phyloP scores from a whole-genome alignment of 345 rosid species.

The Pugionium dolabratum region DNA sequence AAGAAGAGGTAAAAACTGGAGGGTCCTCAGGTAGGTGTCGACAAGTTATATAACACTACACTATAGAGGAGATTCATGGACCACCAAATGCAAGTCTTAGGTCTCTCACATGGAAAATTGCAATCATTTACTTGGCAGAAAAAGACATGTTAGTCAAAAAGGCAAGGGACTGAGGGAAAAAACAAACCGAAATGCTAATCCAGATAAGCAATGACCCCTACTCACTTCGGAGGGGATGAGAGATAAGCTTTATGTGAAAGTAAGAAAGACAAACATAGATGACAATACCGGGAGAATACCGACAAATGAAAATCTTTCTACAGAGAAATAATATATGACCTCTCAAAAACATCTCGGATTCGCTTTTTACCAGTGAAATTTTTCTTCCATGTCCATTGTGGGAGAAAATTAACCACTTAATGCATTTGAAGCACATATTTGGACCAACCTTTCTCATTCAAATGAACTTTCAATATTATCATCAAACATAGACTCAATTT shows the following conservation, averaged over 20 bases:
- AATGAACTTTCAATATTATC: no score
- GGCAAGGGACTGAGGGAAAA: not conserved
- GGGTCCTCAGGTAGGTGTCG: conserved; percentile 33
- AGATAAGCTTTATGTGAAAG: conserved; percentile 5
- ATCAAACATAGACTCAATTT: no score
- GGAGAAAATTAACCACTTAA: no score
- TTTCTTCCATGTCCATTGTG: no score
- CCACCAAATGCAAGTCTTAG: conserved; percentile 28
- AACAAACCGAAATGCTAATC: not conserved
- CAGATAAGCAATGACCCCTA: conserved; percentile 14
- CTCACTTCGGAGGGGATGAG: conserved; percentile 9
- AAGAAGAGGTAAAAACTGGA: conserved; percentile 20
- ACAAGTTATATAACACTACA: conserved; percentile 12
- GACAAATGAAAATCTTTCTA: conserved; percentile 11
- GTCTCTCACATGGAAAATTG: conserved; percentile 22
- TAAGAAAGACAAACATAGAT: conserved; percentile 22
- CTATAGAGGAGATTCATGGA: conserved; percentile 18
- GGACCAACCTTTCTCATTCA: no score
- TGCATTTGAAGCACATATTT: no score
- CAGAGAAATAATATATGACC: not conserved
- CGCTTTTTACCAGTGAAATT: not conserved
- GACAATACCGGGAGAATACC: not conserved
- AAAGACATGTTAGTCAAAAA: conserved; percentile 9
- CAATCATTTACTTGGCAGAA: conserved; percentile 17
- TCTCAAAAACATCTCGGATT: conserved; percentile 12